Base-by-base conservation (phyloP, 192 early-diverging fungal genomes). In the Umbelopsis sp. region DNA sequence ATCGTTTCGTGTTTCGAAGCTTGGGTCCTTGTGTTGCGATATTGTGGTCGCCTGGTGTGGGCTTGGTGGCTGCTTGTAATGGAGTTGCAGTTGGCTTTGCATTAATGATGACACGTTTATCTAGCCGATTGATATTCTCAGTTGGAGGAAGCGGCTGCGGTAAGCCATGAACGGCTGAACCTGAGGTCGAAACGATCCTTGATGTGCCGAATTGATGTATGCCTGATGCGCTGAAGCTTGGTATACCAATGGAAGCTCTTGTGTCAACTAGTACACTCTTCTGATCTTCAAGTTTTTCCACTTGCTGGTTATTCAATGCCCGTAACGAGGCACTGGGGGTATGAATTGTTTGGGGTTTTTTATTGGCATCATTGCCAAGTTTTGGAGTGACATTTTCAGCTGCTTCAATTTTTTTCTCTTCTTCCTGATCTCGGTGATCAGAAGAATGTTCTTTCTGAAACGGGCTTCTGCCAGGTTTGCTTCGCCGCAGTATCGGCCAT, bases 191-290 rank as follows among this genome's bases (percentile, higher is more conserved):
- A 36, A 62, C 56, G 17, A 34, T 26, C 26, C 56, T 62, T 34
- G 56, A 62, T 2, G 56, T 62, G 31, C 56, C 56, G 20, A 62
- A 62, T 34, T 62, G 56, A 34, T 62, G 56, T 4, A 62, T 62
- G 4, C 56, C 56, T 2, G 56, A 62, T n/a, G 56, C 56, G 34
- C 31, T 62, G 14, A 62, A 34, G 26, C 56, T 62, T 4, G 56
- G 56, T n/a, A 32, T 62, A 12, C 29, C 56, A 20, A 62, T 34
- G 26, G 56, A 62, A 12, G 56, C 29, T n/a, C 26, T 62, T 32
- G 56, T 34, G 16, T 34, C 56, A 32, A 31, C 56, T 29, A 32
- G 26, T 20, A 14, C 31, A 20, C 31, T 62, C 3, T 62, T 62
- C 2, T n/a, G 16, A 20, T 34, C 56, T 29, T 62, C 56, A 34